Percentiles rank a stretch among this genome's conserved stretches.
Evolutionary conservation across 2,329 filamentous ascomycete species (phyloP).

Genomic region (Paraphaeosphaeria sporulosa): DNA sequence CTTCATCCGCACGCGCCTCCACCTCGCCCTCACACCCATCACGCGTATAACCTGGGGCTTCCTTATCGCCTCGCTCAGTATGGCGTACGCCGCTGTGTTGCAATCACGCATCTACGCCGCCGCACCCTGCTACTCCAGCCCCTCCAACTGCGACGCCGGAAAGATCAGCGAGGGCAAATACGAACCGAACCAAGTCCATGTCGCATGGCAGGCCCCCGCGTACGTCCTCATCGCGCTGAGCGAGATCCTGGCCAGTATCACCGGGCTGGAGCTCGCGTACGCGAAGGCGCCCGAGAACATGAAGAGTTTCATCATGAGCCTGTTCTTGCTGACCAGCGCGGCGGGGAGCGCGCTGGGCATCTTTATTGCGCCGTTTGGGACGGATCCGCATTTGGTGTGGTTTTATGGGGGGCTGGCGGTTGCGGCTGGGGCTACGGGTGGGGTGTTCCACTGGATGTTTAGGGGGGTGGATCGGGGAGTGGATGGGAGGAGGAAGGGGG

Average conservation of each 20-base stretch:
- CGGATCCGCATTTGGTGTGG: constrained; percentile 72
- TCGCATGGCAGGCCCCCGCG: constrained; percentile 55
- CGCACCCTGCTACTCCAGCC: constrained; percentile 60
- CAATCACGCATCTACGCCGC: constrained; percentile 64
- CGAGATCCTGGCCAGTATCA: constrained; percentile 58
- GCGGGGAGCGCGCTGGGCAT: constrained; percentile 67
- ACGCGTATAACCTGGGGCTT: constrained; percentile 63
- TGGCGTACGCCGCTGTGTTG: constrained; percentile 64
- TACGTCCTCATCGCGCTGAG: constrained; percentile 55
- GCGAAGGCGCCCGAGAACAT: constrained; percentile 56
- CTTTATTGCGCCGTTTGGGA: constrained; percentile 66
- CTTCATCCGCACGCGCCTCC: constrained; percentile 49
- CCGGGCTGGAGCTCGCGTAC: constrained; percentile 57
- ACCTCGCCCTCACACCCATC: constrained; percentile 57
- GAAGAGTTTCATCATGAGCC: constrained; percentile 60
- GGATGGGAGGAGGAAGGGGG: neutral
- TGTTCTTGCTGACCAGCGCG: constrained; percentile 69
- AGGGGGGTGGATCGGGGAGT: constrained; percentile 27
- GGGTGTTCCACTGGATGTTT: constrained; percentile 63
- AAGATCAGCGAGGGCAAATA: constrained; percentile 40
- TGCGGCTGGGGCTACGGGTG: constrained; percentile 58
- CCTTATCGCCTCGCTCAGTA: constrained; percentile 60
- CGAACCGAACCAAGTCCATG: constrained; percentile 53
- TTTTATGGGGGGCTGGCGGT: constrained; percentile 68
- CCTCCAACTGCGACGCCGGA: constrained; percentile 48